Conservation (phyloP, 2,329 filamentous ascomycete genomes). For the Xylaria hypoxylon region DNA sequence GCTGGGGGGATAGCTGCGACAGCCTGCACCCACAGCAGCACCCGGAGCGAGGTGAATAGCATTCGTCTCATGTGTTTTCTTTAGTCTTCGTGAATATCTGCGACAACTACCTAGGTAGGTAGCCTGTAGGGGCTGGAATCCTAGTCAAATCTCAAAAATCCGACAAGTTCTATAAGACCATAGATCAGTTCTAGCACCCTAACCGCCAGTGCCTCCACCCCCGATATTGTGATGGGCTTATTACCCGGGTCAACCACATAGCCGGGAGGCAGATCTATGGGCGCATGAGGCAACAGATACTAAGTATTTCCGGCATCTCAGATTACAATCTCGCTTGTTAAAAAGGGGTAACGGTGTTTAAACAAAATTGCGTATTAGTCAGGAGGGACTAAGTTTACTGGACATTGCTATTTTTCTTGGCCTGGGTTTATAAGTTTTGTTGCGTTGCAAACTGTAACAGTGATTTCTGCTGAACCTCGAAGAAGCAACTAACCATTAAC, state of each 20-base stretch:
- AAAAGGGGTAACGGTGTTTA: background rate
- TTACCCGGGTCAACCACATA: conserved; percentile 19
- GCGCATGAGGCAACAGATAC: background rate
- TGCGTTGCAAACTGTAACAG: too few relatives aligned
- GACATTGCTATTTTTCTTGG: too few relatives aligned
- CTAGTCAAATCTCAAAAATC: background rate
- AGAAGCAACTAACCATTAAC: too few relatives aligned
- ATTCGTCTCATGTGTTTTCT: background rate
- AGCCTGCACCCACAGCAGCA: background rate
- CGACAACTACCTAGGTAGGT: too few relatives aligned
- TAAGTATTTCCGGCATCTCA: conserved; percentile 2
- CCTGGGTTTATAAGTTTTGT: too few relatives aligned
- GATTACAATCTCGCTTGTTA: background rate
- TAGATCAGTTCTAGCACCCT: background rate
- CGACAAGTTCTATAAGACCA: background rate
- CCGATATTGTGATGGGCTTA: conserved; percentile 9
- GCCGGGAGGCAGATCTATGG: conserved; percentile 17
- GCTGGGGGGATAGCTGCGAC: conserved; percentile 43
- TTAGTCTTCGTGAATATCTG: background rate
- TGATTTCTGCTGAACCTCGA: too few relatives aligned
- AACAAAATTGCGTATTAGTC: background rate
- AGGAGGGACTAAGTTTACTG: too few relatives aligned
- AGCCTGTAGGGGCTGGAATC: background rate
- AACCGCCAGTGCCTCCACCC: background rate
- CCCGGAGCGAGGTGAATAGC: background rate